Conservation (phyloP, 129 eudicot genomes). For the Helianthus tuberosus region DNA sequence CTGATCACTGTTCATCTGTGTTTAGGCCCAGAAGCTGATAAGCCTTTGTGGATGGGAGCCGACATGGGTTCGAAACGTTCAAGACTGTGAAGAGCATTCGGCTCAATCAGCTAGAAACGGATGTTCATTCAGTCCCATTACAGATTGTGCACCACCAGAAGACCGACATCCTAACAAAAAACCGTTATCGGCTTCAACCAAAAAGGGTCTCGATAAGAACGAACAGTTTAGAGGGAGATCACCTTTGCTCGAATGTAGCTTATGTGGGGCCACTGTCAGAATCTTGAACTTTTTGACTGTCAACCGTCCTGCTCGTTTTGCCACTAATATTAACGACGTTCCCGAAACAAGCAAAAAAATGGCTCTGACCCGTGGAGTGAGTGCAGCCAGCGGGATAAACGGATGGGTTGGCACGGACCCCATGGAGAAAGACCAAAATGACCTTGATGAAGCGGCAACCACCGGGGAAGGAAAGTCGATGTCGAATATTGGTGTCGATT, state of each 20-base stretch:
- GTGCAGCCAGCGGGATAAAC: slow-evolving; percentile 93
- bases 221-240: slow-evolving; percentile 59
- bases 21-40: slow-evolving; percentile 85
- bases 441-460: slow-evolving; percentile 73
- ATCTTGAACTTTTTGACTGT: slow-evolving; percentile 80
- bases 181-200: slow-evolving; percentile 57
- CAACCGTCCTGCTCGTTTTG: slow-evolving; percentile 69
- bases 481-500: slow-evolving; percentile 67
- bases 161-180: slow-evolving; percentile 65
- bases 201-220: slow-evolving; percentile 39
- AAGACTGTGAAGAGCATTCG: slow-evolving; percentile 95
- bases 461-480: slow-evolving; percentile 64
- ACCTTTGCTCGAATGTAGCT: slow-evolving; percentile 85
- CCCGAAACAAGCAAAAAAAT: slow-evolving; percentile 84
- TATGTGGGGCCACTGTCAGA: slow-evolving; percentile 95
- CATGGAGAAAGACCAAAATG: slow-evolving; percentile 54
- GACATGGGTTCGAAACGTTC: slow-evolving; percentile 79
- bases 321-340: slow-evolving; percentile 61
- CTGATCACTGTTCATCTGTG: background rate
- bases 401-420: slow-evolving; percentile 84
- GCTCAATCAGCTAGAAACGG: slow-evolving; percentile 91
- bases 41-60: slow-evolving; percentile 98
- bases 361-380: slow-evolving; percentile 72
- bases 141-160: slow-evolving; percentile 29
- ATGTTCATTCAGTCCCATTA: slow-evolving; percentile 64